Evolutionary conservation across 441 rosid species (phyloP), one percentile per base, ranked within the genome.

Genomic region (Iberis amara): DNA sequence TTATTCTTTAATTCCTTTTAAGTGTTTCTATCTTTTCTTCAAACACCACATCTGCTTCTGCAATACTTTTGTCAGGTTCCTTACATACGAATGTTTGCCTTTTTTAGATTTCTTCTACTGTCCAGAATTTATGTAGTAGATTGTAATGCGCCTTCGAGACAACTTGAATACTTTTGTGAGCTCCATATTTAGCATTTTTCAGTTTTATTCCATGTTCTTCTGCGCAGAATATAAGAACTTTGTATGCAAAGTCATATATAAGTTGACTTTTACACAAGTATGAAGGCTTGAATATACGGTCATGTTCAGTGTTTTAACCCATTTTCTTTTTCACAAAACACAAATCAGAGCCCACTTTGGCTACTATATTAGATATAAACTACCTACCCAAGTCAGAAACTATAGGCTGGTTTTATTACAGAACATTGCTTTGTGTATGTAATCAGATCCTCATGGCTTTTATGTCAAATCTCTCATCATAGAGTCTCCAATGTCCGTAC

Each of bases 401-500:
- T 18, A 42, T 21, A 0, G 21, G 52, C 0, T 26, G 57, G 21
- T 30, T 49, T 59, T 59, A 65, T 66, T 59, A 66, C 52, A 59
- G 31, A 52, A 52, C 33, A 32, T 12, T 0, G 4, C 1, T 0
- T 14, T 3, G 38, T 30, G 10, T 13, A 38, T 33, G 27, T 11
- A 30, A 12, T 78, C 76, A 87, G 52, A 84, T 51, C 21, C 90
- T 74, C 71, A 80, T 82, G 47, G 73, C 56, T 61, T 85, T 86
- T 1, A 81, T 82, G 38, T 72, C 86, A 64, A 88, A 88, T 14
- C 94, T 79, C 47, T 82, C 91, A 11, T 88, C 89, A 30, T 85
- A 85, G 55, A 88, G 68, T 28, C 72, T 70, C 92, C 97, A 86
- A 59, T 84, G 96, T 4, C 86, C 81, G 30, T 83, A 83, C 47